These are phyloP conservation scores for Apophysomyces variabilis DNA, from an alignment of 371 early-diverging fungal species.

Conservation along the genomic window DNA sequence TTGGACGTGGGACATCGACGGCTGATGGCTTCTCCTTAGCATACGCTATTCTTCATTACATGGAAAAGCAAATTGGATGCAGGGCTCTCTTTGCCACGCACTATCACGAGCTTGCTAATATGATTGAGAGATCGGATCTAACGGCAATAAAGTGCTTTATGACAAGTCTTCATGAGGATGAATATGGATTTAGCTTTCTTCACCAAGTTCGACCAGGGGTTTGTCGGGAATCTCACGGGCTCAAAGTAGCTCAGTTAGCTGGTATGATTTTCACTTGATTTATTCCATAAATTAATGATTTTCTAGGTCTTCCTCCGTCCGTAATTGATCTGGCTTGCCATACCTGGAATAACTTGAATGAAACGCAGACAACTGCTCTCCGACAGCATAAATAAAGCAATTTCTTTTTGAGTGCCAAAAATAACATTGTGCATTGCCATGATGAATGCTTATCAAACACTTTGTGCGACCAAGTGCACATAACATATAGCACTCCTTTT, in stretches of 20 bases:
- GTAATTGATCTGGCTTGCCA: constrained; percentile 2
- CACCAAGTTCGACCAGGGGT: constrained; percentile 68
- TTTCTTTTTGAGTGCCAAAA: no score
- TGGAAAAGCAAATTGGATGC: constrained; percentile 68
- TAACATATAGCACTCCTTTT: no score
- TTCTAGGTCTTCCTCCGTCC: constrained; percentile 12
- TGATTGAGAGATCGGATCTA: constrained; percentile 24
- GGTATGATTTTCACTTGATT: constrained; percentile 34
- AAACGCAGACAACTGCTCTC: neutral
- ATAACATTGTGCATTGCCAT: no score
- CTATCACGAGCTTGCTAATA: constrained; percentile 84
- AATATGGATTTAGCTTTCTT: constrained; percentile 58
- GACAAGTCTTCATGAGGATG: constrained; percentile 56
- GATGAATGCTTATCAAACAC: no score
- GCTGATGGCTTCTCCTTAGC: constrained; percentile 94
- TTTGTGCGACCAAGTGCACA: no score
- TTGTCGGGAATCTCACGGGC: constrained; percentile 66
- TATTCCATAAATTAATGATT: neutral
- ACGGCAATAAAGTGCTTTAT: constrained; percentile 54
- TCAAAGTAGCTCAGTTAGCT: constrained; percentile 75
- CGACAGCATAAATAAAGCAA: neutral
- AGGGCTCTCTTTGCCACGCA: constrained; percentile 94
- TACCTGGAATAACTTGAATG: constrained; percentile 3
- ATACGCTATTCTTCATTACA: constrained; percentile 80
- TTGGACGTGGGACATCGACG: constrained; percentile 98